A percentile compares a stretch with the other conserved stretches of the same genome.
Conservation (phyloP, 257 asterid genomes). For the Salvia miltiorrhiza region DNA sequence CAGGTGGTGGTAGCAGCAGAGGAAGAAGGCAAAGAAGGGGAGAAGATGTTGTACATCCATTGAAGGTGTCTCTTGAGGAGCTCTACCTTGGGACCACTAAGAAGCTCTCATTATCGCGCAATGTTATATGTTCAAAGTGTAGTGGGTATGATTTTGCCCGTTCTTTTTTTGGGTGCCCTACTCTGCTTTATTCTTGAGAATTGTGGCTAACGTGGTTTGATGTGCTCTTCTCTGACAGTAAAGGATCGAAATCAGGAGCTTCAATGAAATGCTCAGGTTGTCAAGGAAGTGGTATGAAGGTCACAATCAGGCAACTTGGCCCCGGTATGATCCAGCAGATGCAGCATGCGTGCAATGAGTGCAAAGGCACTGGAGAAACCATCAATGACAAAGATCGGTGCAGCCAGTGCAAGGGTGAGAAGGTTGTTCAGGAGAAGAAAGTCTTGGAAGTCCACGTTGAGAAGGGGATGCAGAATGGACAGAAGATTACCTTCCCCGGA, state of each 20-base stretch:
- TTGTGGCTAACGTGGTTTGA: not conserved
- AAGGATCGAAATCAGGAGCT: conserved; percentile 57
- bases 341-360: conserved; percentile 53
- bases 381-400: conserved; percentile 50
- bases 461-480: conserved; percentile 55
- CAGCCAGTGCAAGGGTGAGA: conserved; percentile 51
- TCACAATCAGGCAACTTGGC: conserved; percentile 48
- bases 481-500: conserved; percentile 51
- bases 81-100: conserved; percentile 42
- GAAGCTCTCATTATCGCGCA: conserved; percentile 54
- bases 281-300: conserved; percentile 58
- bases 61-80: conserved; percentile 53
- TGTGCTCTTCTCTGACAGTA: conserved; percentile 19
- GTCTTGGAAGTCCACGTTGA: conserved; percentile 57
- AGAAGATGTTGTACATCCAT: conserved; percentile 51
- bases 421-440: conserved; percentile 54
- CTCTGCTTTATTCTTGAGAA: not conserved
- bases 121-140: conserved; percentile 45
- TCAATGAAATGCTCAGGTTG: conserved; percentile 44
- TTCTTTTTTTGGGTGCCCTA: not conserved
- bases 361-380: conserved; percentile 55
- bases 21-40: conserved; percentile 58
- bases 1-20: conserved; percentile 56
- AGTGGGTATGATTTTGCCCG: conserved; percentile 31
- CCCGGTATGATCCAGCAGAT: conserved; percentile 61